These are phyloP conservation scores for Lasiosphaeria miniovina DNA, from an alignment of 495 filamentous ascomycete genomes.

Conservation along the genomic window DNA sequence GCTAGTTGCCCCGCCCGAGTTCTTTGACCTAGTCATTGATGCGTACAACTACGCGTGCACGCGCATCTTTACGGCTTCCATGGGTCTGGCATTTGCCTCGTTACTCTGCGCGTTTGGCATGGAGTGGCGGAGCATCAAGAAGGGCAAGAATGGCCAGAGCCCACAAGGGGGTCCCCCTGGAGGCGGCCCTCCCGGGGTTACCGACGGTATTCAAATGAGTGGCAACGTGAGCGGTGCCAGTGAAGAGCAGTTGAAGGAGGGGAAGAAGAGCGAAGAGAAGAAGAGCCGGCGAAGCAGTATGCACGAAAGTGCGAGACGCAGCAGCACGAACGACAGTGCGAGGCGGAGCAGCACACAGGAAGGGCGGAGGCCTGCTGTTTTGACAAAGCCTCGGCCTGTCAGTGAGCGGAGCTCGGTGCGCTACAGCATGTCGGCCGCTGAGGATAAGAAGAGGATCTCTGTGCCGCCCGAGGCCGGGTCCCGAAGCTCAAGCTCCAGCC, in stretches of 20 bases:
- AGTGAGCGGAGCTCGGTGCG: neutral
- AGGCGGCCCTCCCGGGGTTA: neutral
- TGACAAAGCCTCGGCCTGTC: slow-evolving; percentile 6
- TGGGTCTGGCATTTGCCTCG: slow-evolving; percentile 52
- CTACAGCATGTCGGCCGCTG: neutral
- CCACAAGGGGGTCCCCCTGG: slow-evolving; percentile 9
- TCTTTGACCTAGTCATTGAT: slow-evolving; percentile 39
- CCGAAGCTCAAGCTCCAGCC: neutral
- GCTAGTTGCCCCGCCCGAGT: slow-evolving; percentile 41
- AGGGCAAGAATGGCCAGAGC: slow-evolving; percentile 22
- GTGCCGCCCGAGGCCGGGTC: neutral
- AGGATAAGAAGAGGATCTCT: neutral
- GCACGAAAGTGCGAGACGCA: neutral
- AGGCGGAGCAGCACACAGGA: neutral
- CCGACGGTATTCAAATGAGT: neutral
- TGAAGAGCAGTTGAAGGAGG: neutral
- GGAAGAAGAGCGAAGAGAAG: neutral
- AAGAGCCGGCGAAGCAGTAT: neutral
- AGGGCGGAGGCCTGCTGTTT: slow-evolving; percentile 3
- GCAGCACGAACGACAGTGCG: neutral
- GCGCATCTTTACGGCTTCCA: slow-evolving; percentile 49
- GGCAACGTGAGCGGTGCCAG: neutral
- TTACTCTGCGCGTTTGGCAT: slow-evolving; percentile 52
- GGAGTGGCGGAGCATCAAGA: slow-evolving; percentile 63
- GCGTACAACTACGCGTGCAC: slow-evolving; percentile 59